phyloP scores from a whole-genome alignment of 345 rosid species.

The Fremontodendron californicum region DNA sequence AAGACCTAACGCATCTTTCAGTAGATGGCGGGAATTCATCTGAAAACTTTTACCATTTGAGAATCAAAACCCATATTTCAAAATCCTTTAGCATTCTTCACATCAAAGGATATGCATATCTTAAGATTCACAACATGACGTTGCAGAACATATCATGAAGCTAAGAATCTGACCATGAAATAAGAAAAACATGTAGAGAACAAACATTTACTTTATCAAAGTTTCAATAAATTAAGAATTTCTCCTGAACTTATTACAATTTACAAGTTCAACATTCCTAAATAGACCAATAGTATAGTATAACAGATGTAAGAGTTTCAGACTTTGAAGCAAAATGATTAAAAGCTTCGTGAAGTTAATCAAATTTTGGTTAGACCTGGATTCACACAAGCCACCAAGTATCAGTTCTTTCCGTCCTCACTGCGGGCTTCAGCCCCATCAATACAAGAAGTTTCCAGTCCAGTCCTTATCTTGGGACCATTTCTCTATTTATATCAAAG shows the following conservation, averaged over 20 bases:
- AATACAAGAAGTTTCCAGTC: not conserved
- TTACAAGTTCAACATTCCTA: not conserved
- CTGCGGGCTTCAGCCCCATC: not conserved
- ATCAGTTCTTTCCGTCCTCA: not conserved
- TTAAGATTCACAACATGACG: not conserved
- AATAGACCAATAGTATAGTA: not conserved
- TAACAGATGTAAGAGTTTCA: not conserved
- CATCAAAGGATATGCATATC: not conserved
- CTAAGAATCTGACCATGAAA: not conserved
- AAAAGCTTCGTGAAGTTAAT: not conserved
- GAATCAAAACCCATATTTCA: not conserved
- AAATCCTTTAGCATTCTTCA: constrained; percentile 3
- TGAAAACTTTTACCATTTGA: not conserved
- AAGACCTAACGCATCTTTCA: constrained; percentile 1
- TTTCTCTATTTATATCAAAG: not conserved
- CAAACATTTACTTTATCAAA: not conserved
- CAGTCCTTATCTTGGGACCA: not conserved
- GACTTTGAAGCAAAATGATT: not conserved
- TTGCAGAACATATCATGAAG: not conserved
- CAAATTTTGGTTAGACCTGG: not conserved
- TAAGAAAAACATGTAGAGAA: not conserved
- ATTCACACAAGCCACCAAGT: not conserved
- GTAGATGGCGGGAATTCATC: not conserved
- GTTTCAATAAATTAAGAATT: not conserved
- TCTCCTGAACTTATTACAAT: not conserved